Conservation (phyloP, 2,329 filamentous ascomycete species). For the Zymoseptoria pseudotritici region DNA sequence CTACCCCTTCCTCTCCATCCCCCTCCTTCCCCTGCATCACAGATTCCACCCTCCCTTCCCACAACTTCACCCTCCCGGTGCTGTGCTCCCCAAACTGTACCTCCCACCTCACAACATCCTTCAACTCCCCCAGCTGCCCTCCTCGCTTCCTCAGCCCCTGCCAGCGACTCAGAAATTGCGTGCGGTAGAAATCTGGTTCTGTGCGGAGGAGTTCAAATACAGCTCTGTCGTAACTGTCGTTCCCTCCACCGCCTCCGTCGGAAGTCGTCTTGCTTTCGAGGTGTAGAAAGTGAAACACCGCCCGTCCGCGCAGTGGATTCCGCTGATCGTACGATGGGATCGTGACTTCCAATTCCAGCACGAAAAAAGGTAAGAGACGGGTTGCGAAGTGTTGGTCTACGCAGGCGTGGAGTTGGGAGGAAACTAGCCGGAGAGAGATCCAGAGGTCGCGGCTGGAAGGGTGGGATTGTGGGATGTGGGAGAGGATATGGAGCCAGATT, state of each 20-base stretch:
- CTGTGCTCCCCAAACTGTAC: background rate
- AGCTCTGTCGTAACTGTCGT: background rate
- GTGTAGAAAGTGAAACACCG: conserved; percentile 2
- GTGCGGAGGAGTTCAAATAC: conserved; percentile 1
- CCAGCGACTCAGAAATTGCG: conserved; percentile 7
- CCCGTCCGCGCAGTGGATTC: conserved; percentile 7
- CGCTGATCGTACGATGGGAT: conserved; percentile 12
- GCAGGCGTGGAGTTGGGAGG: conserved; percentile 8
- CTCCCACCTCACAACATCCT: background rate
- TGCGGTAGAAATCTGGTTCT: background rate
- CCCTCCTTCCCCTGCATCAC: background rate
- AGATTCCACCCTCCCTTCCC: background rate
- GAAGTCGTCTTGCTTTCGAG: background rate
- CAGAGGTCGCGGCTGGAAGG: background rate
- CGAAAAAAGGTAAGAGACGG: conserved; percentile 2
- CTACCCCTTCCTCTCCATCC: background rate
- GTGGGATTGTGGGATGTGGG: background rate
- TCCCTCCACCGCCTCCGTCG: background rate
- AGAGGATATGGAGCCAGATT: conserved; percentile 7
- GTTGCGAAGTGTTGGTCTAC: conserved; percentile 12
- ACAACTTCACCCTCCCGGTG: background rate
- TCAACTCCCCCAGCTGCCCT: background rate
- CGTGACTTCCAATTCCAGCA: conserved; percentile 8
- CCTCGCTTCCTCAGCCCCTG: background rate
- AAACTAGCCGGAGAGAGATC: conserved; percentile 3